A percentile compares a stretch with the other conserved stretches of the same genome.
Evolutionary conservation across 2,329 filamentous ascomycete species (phyloP).

Genomic region (Alternaria hordeiaustralica): DNA sequence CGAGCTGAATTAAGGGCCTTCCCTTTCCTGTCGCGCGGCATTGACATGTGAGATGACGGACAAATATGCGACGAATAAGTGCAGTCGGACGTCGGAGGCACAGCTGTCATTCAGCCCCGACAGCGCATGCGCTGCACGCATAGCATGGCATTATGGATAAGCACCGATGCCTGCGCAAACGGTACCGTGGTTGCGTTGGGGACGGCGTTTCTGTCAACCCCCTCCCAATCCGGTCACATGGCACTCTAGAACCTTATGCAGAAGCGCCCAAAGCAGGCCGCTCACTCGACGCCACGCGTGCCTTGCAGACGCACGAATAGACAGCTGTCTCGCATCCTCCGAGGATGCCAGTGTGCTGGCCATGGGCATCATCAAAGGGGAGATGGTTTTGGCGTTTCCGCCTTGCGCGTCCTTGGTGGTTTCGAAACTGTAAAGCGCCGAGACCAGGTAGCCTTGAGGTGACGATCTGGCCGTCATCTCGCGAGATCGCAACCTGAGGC

Average conservation of each 20-base stretch:
- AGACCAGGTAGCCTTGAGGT: not conserved
- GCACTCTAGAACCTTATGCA: not conserved
- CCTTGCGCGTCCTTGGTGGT: constrained; percentile 9
- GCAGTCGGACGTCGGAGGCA: constrained; percentile 2
- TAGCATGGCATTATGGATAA: constrained; percentile 2
- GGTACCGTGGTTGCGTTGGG: constrained; percentile 11
- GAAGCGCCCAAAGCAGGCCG: constrained; percentile 11
- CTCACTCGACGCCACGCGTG: constrained; percentile 10
- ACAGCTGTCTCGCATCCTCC: constrained; percentile 4
- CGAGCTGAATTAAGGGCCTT: constrained; percentile 16
- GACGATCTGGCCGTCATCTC: constrained; percentile 7
- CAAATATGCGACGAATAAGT: not conserved
- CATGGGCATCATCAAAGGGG: not conserved
- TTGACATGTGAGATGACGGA: constrained; percentile 15
- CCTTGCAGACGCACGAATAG: constrained; percentile 20
- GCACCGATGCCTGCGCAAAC: constrained; percentile 7
- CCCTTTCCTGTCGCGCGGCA: constrained; percentile 18
- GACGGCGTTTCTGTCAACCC: constrained; percentile 4
- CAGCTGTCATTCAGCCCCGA: not conserved
- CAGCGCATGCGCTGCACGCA: not conserved
- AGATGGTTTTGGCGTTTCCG: not conserved
- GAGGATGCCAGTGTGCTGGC: not conserved
- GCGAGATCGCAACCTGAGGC: constrained; percentile 17
- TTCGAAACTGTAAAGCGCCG: constrained; percentile 19
- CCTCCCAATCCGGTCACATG: constrained; percentile 9